These are phyloP conservation scores for Coprinopsis sp. DNA, from an alignment of 768 basidiomycete genomes.

Conservation along the genomic window DNA sequence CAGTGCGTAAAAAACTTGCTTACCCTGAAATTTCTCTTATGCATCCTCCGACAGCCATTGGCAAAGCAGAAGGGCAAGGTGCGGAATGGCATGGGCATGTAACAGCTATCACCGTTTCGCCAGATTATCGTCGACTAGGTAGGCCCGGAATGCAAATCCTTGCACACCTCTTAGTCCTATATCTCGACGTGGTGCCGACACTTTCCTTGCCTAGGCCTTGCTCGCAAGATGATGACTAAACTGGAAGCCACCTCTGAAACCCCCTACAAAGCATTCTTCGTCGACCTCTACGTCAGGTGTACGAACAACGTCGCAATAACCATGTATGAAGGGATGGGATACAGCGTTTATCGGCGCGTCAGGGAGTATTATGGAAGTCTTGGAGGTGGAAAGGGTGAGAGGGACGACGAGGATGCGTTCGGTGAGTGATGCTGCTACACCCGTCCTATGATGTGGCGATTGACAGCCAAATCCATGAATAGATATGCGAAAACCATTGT, in stretches of 20 bases:
- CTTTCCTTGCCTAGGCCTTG: too few relatives aligned
- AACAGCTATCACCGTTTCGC: conserved; percentile 92
- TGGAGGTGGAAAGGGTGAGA: conserved; percentile 70
- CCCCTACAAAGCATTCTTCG: conserved; percentile 80
- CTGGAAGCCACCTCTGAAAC: conserved; percentile 85
- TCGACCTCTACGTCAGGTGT: conserved; percentile 94
- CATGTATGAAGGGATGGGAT: conserved; percentile 92
- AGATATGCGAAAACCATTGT: conserved; percentile 74
- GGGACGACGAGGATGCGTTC: conserved; percentile 87
- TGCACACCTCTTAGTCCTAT: too few relatives aligned
- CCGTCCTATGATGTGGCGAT: neutral
- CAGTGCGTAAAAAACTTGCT: conserved; percentile 43
- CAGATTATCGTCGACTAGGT: conserved; percentile 86
- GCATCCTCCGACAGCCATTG: conserved; percentile 58
- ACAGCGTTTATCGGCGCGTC: conserved; percentile 88
- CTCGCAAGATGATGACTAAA: conserved; percentile 78
- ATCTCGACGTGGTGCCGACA: too few relatives aligned
- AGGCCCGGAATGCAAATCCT: too few relatives aligned
- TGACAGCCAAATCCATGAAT: neutral
- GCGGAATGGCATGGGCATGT: conserved; percentile 91
- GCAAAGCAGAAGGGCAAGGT: conserved; percentile 81
- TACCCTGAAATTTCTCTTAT: conserved; percentile 2
- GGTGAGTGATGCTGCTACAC: conserved; percentile 46
- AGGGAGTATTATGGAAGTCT: conserved; percentile 83
- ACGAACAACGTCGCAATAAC: conserved; percentile 78